Evolutionary conservation across 257 asterid genomes (phyloP).

Genomic region (Cynanchum wilfordii): DNA sequence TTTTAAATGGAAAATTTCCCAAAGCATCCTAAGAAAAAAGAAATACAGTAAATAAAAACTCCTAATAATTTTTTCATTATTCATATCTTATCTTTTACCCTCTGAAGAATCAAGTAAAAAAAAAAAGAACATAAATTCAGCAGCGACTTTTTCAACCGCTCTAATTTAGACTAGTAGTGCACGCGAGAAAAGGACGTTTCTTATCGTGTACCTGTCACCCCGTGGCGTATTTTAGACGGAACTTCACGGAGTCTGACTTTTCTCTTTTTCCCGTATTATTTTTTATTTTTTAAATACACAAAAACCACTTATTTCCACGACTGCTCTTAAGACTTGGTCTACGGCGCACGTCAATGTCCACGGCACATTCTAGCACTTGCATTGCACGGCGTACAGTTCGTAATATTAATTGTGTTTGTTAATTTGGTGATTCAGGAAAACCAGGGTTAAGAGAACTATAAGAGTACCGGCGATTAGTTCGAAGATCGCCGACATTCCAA

Average conservation of each 20-base stretch:
- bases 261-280: too few species aligned
- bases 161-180: not conserved
- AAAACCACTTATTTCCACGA: not conserved
- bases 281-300: not conserved
- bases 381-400: not conserved
- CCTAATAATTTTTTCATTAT: too few species aligned
- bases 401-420: not conserved
- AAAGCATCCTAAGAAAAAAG: too few species aligned
- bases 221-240: slow-evolving; percentile 3
- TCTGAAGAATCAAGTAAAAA: not conserved
- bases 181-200: slow-evolving; percentile 1
- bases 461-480: slow-evolving; percentile 73
- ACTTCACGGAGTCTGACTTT: not conserved
- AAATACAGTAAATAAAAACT: too few species aligned
- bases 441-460: slow-evolving; percentile 38
- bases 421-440: slow-evolving; percentile 41
- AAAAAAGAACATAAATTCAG: too few species aligned
- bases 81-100: not conserved
- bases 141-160: not conserved
- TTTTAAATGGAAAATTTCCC: too few species aligned
- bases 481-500: slow-evolving; percentile 61
- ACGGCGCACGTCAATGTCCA: not conserved
- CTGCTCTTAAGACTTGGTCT: not conserved
- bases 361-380: not conserved
- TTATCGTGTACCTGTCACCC: not conserved